Evolutionary conservation across 257 asterid species (phyloP).

Genomic region (Thymus quinquecostatus): DNA sequence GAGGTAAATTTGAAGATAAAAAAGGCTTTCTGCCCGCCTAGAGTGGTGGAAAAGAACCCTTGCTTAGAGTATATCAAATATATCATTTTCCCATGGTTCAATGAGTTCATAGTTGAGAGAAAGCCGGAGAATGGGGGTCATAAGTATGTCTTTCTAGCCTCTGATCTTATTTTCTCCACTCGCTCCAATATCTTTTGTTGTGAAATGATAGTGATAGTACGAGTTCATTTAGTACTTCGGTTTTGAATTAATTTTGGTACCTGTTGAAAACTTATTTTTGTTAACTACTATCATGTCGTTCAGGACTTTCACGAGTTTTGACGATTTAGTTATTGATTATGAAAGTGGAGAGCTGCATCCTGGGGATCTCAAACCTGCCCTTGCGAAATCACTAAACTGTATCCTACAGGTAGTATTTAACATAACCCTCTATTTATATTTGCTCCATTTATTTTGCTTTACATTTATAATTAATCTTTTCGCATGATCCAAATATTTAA

Average conservation of each 20-base stretch:
- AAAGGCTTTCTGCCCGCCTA: not conserved
- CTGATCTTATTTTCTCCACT: not conserved
- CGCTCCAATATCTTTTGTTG: too few species aligned
- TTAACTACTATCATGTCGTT: not conserved
- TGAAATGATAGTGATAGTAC: too few species aligned
- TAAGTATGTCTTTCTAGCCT: not conserved
- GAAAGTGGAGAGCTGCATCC: not conserved
- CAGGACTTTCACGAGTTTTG: not conserved
- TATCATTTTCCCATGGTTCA: not conserved
- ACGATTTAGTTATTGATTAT: not conserved
- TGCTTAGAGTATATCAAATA: not conserved
- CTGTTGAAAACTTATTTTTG: too few species aligned
- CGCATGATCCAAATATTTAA: not conserved
- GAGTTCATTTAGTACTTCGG: not conserved
- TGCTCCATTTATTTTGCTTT: not conserved
- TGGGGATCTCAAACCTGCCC: constrained; percentile 2
- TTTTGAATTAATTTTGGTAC: too few species aligned
- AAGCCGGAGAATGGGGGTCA: not conserved
- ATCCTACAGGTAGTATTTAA: not conserved
- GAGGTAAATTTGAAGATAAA: not conserved
- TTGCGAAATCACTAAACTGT: not conserved
- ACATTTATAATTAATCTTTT: too few species aligned
- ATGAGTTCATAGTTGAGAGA: not conserved
- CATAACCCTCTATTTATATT: not conserved
- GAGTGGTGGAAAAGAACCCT: not conserved